A percentile compares a stretch with the other conserved stretches of the same genome.
Conservation (phyloP, 495 filamentous ascomycete genomes). For the Thermochaetoides thermophila region DNA sequence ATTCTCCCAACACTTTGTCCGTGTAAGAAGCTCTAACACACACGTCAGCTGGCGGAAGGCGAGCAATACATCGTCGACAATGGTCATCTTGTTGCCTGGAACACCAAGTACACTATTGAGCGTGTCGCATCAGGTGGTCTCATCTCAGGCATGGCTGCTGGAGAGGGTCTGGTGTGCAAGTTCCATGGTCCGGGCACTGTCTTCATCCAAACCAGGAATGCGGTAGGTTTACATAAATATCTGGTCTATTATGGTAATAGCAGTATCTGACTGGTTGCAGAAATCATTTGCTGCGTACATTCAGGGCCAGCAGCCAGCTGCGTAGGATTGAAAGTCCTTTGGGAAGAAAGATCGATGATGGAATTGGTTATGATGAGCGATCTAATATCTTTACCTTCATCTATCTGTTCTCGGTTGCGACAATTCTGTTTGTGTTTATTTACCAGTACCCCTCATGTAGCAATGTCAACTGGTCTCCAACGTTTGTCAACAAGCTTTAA, state of each 20-base stretch:
- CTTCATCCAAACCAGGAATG: conserved; percentile 86
- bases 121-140: conserved; percentile 81
- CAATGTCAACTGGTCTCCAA: too few species aligned
- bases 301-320: conserved; percentile 21
- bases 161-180: conserved; percentile 84
- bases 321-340: conserved; percentile 8
- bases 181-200: conserved; percentile 87
- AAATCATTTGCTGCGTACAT: conserved; percentile 32
- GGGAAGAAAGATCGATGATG: too few species aligned
- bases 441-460: too few species aligned
- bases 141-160: conserved; percentile 59
- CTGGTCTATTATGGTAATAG: background rate
- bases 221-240: conserved; percentile 29
- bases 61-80: conserved; percentile 92
- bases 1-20: background rate
- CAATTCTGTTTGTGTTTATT: too few species aligned
- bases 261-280: conserved; percentile 14
- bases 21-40: background rate
- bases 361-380: too few species aligned
- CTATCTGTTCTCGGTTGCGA: too few species aligned
- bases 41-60: conserved; percentile 46
- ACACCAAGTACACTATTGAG: conserved; percentile 82
- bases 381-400: too few species aligned
- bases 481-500: too few species aligned
- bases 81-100: conserved; percentile 93